Conservation (phyloP, 139 green algal genomes). For the Chloropicon primus region DNA sequence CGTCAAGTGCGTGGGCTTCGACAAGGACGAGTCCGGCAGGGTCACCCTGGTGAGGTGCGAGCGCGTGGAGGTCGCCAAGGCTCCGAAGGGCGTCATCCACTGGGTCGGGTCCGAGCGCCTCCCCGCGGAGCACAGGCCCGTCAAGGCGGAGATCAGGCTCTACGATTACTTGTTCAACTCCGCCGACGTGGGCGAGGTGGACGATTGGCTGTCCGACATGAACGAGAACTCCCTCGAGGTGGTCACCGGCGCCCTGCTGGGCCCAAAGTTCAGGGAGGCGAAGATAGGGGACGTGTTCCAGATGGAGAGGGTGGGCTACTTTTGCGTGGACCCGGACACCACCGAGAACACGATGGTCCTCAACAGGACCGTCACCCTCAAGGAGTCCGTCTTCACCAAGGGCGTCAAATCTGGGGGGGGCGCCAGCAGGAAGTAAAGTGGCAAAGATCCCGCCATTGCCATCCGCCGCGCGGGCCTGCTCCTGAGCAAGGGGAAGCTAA, state of each 20-base stretch:
- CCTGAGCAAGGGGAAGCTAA: too few relatives aligned
- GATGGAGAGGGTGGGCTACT: constrained; percentile 90
- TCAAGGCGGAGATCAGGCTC: constrained; percentile 43
- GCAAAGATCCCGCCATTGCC: too few relatives aligned
- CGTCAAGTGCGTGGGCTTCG: constrained; percentile 14
- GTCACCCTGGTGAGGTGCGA: constrained; percentile 54
- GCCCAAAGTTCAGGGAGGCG: constrained; percentile 7
- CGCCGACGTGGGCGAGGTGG: constrained; percentile 28
- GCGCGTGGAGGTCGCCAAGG: neutral
- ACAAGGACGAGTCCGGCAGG: constrained; percentile 11
- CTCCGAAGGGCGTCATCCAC: constrained; percentile 76
- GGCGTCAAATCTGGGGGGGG: too few relatives aligned
- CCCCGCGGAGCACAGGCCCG: constrained; percentile 42
- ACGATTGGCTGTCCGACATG: constrained; percentile 75
- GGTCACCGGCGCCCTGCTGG: constrained; percentile 30
- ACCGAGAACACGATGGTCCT: constrained; percentile 48
- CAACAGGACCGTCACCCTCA: constrained; percentile 84
- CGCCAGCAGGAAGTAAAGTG: too few relatives aligned
- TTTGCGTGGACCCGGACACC: constrained; percentile 66
- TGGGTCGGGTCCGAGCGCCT: constrained; percentile 70
- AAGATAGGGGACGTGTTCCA: constrained; percentile 55
- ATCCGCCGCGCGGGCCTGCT: too few relatives aligned
- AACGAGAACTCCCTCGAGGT: constrained; percentile 50
- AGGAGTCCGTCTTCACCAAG: too few relatives aligned
- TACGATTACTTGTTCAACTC: constrained; percentile 83